These are phyloP conservation scores for Aspergillus arachidicola DNA, from an alignment of 2,329 filamentous ascomycete genomes.

Conservation along the genomic window DNA sequence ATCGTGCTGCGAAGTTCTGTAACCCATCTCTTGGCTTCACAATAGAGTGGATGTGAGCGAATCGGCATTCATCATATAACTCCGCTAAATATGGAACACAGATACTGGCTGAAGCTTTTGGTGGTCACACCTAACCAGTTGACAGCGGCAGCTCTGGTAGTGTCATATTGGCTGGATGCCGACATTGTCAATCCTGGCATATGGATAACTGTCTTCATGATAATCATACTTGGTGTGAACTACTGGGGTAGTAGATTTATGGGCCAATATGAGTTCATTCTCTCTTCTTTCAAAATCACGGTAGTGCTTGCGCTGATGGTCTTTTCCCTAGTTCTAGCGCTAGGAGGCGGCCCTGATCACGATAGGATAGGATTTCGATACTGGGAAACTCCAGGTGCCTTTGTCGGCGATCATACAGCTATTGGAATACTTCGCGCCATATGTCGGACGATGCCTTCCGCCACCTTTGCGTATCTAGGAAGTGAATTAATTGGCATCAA, in stretches of 20 bases:
- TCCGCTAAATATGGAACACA: conserved; percentile 16
- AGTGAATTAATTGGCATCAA: conserved; percentile 78
- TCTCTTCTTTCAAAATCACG: conserved; percentile 67
- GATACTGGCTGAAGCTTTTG: conserved; percentile 73
- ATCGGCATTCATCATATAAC: conserved; percentile 8
- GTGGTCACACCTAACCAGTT: conserved; percentile 84
- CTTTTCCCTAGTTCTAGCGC: conserved; percentile 63
- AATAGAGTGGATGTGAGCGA: conserved; percentile 67
- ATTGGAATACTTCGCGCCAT: conserved; percentile 63
- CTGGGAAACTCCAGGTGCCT: conserved; percentile 65
- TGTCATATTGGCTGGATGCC: conserved; percentile 72
- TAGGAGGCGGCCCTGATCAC: conserved; percentile 66
- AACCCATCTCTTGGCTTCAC: conserved; percentile 81
- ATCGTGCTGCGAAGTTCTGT: conserved; percentile 76
- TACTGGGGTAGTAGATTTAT: conserved; percentile 71
- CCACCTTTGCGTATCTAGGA: conserved; percentile 77
- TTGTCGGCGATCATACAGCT: conserved; percentile 50
- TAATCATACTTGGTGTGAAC: conserved; percentile 66
- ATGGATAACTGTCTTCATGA: conserved; percentile 72
- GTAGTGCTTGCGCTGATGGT: conserved; percentile 69
- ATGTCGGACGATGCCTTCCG: conserved; percentile 73
- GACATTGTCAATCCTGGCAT: conserved; percentile 74
- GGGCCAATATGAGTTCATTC: conserved; percentile 66
- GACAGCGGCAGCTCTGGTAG: conserved; percentile 76
- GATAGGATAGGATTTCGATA: conserved; percentile 67